Evolutionary conservation across 306 rosid species (phyloP).

Genomic region (Prosopis cineraria): DNA sequence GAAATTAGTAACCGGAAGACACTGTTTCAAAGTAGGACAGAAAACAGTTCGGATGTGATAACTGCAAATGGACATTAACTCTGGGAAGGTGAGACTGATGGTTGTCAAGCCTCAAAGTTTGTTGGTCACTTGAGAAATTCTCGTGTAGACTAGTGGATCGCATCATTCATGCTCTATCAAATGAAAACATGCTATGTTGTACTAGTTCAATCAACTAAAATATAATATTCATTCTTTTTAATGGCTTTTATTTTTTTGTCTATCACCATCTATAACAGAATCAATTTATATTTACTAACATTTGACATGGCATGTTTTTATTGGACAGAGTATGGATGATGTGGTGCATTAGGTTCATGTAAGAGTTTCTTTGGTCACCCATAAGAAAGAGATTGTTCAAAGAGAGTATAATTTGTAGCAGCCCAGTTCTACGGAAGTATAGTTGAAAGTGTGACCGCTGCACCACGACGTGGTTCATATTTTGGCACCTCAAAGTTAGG

Average conservation of each 20-base stretch:
- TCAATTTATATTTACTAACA: no score
- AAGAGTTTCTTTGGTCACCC: constrained; percentile 24
- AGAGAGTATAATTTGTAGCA: constrained; percentile 24
- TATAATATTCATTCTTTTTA: no score
- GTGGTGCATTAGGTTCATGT: no score
- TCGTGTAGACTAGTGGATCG: no score
- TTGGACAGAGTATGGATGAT: no score
- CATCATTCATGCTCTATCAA: no score
- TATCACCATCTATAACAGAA: no score
- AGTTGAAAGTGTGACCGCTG: constrained; percentile 26
- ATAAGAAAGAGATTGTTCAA: constrained; percentile 29
- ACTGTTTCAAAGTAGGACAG: constrained; percentile 51
- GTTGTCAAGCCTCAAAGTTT: constrained; percentile 19
- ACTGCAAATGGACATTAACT: constrained; percentile 55
- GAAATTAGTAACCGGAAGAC: constrained; percentile 54
- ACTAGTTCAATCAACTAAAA: no score
- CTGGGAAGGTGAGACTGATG: not conserved
- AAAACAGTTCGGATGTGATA: constrained; percentile 41
- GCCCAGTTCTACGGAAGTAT: constrained; percentile 22
- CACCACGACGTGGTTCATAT: not conserved
- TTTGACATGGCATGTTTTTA: no score
- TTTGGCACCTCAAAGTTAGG: constrained; percentile 33
- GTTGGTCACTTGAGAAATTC: no score
- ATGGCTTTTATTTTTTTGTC: no score
- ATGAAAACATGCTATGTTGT: no score